phyloP scores from a whole-genome alignment of 106 monocot species.

The Chionographis japonica region DNA sequence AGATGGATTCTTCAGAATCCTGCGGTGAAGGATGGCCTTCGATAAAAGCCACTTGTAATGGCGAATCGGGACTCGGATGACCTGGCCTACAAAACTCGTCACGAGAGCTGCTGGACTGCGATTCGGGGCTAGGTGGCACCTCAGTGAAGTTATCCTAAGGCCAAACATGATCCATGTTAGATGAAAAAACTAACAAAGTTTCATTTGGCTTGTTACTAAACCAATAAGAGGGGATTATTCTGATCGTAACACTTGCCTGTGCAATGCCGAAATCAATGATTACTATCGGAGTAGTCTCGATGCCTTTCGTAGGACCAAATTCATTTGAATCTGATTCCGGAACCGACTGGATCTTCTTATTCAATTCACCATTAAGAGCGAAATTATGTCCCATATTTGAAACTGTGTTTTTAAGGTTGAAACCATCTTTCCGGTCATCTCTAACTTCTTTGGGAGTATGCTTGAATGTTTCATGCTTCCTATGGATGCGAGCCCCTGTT shows the following conservation, averaged over 20 bases:
- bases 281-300: constrained; percentile 34
- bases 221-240: background rate
- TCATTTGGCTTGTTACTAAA: background rate
- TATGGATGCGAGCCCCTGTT: constrained; percentile 17
- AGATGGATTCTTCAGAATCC: constrained; percentile 30
- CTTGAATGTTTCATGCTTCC: constrained; percentile 45
- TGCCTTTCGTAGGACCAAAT: constrained; percentile 18
- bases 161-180: constrained; percentile 12
- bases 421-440: constrained; percentile 57
- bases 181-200: background rate
- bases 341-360: constrained; percentile 37
- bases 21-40: constrained; percentile 41
- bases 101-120: constrained; percentile 42
- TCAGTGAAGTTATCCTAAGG: constrained; percentile 86
- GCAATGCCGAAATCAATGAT: constrained; percentile 27
- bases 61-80: constrained; percentile 87
- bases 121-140: constrained; percentile 95
- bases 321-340: constrained; percentile 27
- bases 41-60: constrained; percentile 50
- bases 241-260: constrained; percentile 33
- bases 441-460: constrained; percentile 15
- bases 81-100: constrained; percentile 60
- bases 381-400: constrained; percentile 61
- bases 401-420: constrained; percentile 56
- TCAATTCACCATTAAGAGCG: constrained; percentile 54